phyloP scores from a whole-genome alignment of 441 rosid genomes.

The Metrosideros polymorpha region DNA sequence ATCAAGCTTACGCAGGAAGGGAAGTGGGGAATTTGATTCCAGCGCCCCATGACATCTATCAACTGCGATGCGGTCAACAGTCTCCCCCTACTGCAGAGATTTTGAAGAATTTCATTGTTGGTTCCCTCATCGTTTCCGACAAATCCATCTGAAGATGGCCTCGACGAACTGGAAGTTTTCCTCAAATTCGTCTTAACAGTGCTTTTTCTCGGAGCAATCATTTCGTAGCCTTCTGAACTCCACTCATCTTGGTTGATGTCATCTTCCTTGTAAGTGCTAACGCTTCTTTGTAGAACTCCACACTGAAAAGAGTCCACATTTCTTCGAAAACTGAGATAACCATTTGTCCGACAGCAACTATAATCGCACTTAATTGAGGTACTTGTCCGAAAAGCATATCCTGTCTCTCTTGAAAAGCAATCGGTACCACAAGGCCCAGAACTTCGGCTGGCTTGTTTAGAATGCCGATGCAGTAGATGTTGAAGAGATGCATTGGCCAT shows the following conservation, averaged over 20 bases:
- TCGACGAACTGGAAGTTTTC: constrained; percentile 14
- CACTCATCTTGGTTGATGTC: constrained; percentile 32
- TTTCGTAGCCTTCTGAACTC: constrained; percentile 22
- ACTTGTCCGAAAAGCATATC: constrained; percentile 1
- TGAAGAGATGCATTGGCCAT: constrained; percentile 17
- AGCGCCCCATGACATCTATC: constrained; percentile 64
- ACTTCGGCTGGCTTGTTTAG: constrained; percentile 14
- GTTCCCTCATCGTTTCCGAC: constrained; percentile 43
- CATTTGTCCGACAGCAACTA: constrained; percentile 12
- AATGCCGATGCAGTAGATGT: constrained; percentile 12
- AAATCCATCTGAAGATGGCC: constrained; percentile 28
- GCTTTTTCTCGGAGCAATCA: constrained; percentile 10
- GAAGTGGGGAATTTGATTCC: constrained; percentile 65
- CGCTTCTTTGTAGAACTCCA: constrained; percentile 21
- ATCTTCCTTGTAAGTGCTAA: constrained; percentile 24
- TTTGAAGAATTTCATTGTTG: constrained; percentile 56
- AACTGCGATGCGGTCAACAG: constrained; percentile 41
- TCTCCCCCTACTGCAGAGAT: constrained; percentile 44
- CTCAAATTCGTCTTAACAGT: constrained; percentile 16
- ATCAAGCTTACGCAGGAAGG: constrained; percentile 59
- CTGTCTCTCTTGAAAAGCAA: background rate
- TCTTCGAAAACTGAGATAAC: constrained; percentile 12
- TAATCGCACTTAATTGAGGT: constrained; percentile 3
- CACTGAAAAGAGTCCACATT: constrained; percentile 17
- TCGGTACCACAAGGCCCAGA: background rate